Evolutionary conservation across 2,329 filamentous ascomycete genomes (phyloP).

Genomic region (Exserohilum rostratum): DNA sequence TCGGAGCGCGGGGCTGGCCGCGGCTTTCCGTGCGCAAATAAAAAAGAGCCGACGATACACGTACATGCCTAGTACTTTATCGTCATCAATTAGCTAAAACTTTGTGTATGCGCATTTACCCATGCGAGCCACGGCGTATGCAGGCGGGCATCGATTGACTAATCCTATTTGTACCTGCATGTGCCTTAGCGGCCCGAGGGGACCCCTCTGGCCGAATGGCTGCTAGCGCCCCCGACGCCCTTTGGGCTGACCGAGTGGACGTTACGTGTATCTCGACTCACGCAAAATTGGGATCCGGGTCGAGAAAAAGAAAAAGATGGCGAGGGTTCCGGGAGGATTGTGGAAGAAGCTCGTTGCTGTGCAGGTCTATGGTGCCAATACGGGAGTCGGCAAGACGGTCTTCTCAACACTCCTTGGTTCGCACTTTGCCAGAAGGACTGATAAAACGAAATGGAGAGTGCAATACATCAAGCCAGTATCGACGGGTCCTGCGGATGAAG

Average conservation of each 20-base stretch:
- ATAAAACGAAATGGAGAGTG: slow-evolving; percentile 48
- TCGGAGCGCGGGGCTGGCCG: slow-evolving; percentile 8
- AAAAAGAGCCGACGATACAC: neutral
- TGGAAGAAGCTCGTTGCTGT: slow-evolving; percentile 72
- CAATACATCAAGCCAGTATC: slow-evolving; percentile 82
- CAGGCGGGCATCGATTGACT: slow-evolving; percentile 3
- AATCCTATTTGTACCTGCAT: slow-evolving; percentile 15
- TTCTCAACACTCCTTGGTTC: slow-evolving; percentile 75
- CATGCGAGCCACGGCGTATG: slow-evolving; percentile 2
- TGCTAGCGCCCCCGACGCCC: slow-evolving; percentile 4
- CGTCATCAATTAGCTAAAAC: slow-evolving; percentile 12
- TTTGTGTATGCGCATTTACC: neutral
- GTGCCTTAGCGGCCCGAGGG: neutral
- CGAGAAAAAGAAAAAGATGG: slow-evolving; percentile 31
- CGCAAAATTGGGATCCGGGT: neutral
- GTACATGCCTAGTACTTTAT: neutral
- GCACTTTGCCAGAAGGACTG: slow-evolving; percentile 48
- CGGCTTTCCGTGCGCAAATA: slow-evolving; percentile 1
- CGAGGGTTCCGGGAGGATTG: slow-evolving; percentile 63
- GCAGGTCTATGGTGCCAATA: slow-evolving; percentile 84
- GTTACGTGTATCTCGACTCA: neutral
- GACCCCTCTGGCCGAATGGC: neutral
- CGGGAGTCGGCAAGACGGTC: slow-evolving; percentile 84
- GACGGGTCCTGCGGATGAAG: slow-evolving; percentile 72
- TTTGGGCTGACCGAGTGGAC: neutral